Base-by-base conservation (phyloP, 2,329 filamentous ascomycete species). In the Colletotrichum lindemuthianum region DNA sequence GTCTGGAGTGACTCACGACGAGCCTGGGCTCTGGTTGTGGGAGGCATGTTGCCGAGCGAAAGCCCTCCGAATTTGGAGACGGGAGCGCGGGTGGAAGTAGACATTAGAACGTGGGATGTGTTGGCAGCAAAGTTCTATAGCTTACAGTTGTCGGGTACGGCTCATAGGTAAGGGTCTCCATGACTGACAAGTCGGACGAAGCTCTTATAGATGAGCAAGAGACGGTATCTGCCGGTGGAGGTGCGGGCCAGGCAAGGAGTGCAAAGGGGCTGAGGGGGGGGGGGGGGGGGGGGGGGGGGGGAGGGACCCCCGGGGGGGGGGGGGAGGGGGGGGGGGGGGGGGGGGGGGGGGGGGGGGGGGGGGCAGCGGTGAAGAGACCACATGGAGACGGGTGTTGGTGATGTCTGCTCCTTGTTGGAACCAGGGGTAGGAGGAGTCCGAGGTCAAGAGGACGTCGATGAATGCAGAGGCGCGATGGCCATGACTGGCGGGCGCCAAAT, bases 31-130 rank as follows among this genome's bases (percentile, higher is more conserved):
- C 72, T 73, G n/a, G 74, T 74, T 37, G 70, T 71, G 37, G 75
- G 72, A 57, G 78, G 71, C 75, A 80, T 80, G 65, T 71, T 74
- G 66, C 73, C 74, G 16, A 82, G 72, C 53, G 78, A 80, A 71
- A 82, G 79, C 72, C 74, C 73, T 70, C 75, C 77, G 68, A 82
- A 73, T 48, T 73, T 74, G 53, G 74, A 71, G 15, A 72, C 70
- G 15, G 76, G 73, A 54, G 71, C 70, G 66, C 73, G 75, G 80
- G 79, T 67, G 59, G 63, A 59, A 68, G 55, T 52, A 61, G 50
- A 54, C 60, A 66, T 66, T 53, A 47, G 43, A 15, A 50, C 24
- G 24, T 47, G 36, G 50, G 44, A 58, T 53, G 37, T 37, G 13
- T 13, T 15, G 45, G 53, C 54, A 44, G 60, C 32, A 33, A 32